These are phyloP conservation scores for Garcia nutans DNA, from an alignment of 345 rosid species.

Conservation along the genomic window DNA sequence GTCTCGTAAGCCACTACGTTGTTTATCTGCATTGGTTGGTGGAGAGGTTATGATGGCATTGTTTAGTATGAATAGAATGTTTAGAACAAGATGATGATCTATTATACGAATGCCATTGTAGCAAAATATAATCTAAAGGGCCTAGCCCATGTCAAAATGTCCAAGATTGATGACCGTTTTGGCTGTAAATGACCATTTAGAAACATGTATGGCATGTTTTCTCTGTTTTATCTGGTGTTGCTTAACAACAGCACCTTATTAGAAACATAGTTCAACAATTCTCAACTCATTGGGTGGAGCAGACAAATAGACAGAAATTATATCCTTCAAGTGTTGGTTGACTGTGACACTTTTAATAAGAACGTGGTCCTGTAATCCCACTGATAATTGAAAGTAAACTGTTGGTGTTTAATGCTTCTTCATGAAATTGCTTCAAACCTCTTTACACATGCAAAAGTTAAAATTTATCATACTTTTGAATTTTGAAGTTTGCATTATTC, in stretches of 20 bases:
- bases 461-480: background rate
- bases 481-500: background rate
- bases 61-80: background rate
- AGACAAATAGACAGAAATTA: too few relatives aligned
- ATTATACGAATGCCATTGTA: background rate
- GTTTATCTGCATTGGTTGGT: background rate
- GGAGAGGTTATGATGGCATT: conserved; percentile 1
- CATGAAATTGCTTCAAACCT: too few relatives aligned
- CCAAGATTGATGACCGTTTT: background rate
- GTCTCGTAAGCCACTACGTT: background rate
- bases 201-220: background rate
- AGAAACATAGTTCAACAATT: background rate
- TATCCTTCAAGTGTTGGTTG: too few relatives aligned
- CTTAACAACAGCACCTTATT: background rate
- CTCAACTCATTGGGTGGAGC: background rate
- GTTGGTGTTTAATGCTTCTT: background rate
- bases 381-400: background rate
- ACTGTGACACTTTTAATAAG: too few relatives aligned
- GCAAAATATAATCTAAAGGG: background rate
- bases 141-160: background rate
- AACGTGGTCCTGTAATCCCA: background rate
- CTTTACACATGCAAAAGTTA: background rate
- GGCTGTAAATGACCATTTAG: background rate
- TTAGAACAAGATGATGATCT: background rate
- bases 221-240: background rate